Evolutionary conservation across 768 basidiomycete genomes (phyloP), one percentile per base, ranked within the genome.

Genomic region (Leccinum ochraceum): DNA sequence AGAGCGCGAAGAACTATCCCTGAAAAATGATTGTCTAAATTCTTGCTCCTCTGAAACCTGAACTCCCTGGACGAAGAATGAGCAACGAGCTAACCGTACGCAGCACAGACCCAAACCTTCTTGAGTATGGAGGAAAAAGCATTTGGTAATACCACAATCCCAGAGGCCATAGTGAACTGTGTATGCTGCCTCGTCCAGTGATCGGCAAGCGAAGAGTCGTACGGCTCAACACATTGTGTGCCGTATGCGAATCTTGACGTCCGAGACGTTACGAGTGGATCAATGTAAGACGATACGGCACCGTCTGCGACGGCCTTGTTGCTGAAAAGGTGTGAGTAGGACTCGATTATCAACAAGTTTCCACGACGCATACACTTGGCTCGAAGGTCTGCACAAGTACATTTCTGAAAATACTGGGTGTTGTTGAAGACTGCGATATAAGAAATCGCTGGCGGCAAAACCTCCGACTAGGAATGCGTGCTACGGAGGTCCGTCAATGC

Each of bases 251-350:
- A 63, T 46, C 76, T 78, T 3, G 82, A 73, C 0, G 82, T 73
- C 30, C 83, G 77, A 10, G 74, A 72, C 0, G 75, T 72, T 8
- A 84, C 82, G 20, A 78, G 76, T 53, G 79, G 79, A 44, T 83
- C 79, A 3, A 85, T 57, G 34, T 71, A 74, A 58, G 67, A 77
- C 13, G 17, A 51, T 0, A 51, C 50, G 16, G 50, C 50, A 0
- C 50, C 50, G 5, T 51, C 50, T 17, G 50, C 50, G 17, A 51
- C 50, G 17, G 50, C 50, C 26, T 51, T 51, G 17, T 51, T 51
- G 17, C 50, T 51, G 50, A 51, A 5, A 28, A 51, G 17, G 9
- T 26, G 13, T 51, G 9, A 51, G 16, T 9, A 28, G 26, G 17
- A 6, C 50, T 10, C 17, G 1, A 17, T 16, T 7, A 51, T 20